These are phyloP conservation scores for Actinomucor elegans DNA, from an alignment of 371 early-diverging fungal species.

Conservation along the genomic window DNA sequence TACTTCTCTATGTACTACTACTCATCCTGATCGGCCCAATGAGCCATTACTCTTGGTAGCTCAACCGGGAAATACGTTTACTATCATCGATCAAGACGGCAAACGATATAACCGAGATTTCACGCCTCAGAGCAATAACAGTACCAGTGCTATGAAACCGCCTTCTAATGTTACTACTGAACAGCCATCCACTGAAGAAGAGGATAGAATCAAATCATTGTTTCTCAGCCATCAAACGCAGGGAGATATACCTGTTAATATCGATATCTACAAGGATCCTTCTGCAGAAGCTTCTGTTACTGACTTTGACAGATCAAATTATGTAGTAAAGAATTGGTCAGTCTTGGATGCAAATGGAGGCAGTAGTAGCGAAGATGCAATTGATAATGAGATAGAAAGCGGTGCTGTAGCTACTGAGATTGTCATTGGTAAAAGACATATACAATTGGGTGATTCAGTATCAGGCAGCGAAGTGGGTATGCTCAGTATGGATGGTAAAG, in stretches of 20 bases:
- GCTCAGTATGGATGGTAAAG: slow-evolving; percentile 63
- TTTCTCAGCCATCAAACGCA: not conserved
- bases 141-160: not conserved
- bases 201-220: not conserved
- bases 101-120: slow-evolving; percentile 52
- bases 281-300: slow-evolving; percentile 12
- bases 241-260: not conserved
- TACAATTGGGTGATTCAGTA: slow-evolving; percentile 17
- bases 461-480: slow-evolving; percentile 49
- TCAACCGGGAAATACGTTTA: slow-evolving; percentile 63
- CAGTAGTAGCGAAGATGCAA: slow-evolving; percentile 29
- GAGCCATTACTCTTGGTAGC: slow-evolving; percentile 58
- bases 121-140: slow-evolving; percentile 30
- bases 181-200: not conserved
- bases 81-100: slow-evolving; percentile 58
- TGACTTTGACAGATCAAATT: slow-evolving; percentile 33
- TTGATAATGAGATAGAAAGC: slow-evolving; percentile 31
- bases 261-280: not conserved
- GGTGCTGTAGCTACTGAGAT: slow-evolving; percentile 61
- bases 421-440: slow-evolving; percentile 49
- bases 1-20: slow-evolving; percentile 38
- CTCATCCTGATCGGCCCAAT: slow-evolving; percentile 39
- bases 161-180: not conserved
- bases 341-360: slow-evolving; percentile 24
- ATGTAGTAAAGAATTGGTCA: slow-evolving; percentile 45